Evolutionary conservation across 768 basidiomycete genomes (phyloP), one percentile per base, ranked within the genome.

Genomic region (Leccinum incarnatum): DNA sequence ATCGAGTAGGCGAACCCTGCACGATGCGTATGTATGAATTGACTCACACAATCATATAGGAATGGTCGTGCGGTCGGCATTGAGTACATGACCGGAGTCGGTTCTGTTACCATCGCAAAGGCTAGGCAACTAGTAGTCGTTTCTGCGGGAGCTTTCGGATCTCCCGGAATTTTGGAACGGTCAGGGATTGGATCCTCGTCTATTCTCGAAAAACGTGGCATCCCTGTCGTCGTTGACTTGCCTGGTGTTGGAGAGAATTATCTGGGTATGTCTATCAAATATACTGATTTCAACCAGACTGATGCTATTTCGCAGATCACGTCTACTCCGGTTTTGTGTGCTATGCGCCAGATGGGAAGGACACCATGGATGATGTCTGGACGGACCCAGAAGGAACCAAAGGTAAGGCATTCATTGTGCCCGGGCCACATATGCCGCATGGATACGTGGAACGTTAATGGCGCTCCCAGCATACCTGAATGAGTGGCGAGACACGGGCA

Each of bases 231-330:
- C 5, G 57, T 50, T 8, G 32, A 58, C 37, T 42, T 61, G 19
- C 56, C 59, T 32, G 59, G 29, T 5, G 59, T 60, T 5, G 56
- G 59, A 10, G 51, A 58, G 37, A 60, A 53, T 48, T 50, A 53
- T 10, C 47, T 47, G 7, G 60, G 60, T 54, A 25, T 51, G 48
- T 32, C 48, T 19, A 4, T 21, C 7, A 21, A 3, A 52, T 23
- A 10, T 40, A 10, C 2, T 19, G n/a, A 14, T n/a, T 21, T 19
- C 14, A 34, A 19, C 23, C 11, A 29, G 17, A 40, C 25, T 27
- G 36, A 42, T 27, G 6, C 8, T 3, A 23, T 46, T 27, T 40
- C 30, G 4, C 29, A 54, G 54, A 54, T 30, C 54, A 54, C 23
- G 30, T 54, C 29, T 15, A 17, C 11, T 29, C 29, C 5, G 9